phyloP scores from a whole-genome alignment of 495 filamentous ascomycete species.

The Daldinia childiae region DNA sequence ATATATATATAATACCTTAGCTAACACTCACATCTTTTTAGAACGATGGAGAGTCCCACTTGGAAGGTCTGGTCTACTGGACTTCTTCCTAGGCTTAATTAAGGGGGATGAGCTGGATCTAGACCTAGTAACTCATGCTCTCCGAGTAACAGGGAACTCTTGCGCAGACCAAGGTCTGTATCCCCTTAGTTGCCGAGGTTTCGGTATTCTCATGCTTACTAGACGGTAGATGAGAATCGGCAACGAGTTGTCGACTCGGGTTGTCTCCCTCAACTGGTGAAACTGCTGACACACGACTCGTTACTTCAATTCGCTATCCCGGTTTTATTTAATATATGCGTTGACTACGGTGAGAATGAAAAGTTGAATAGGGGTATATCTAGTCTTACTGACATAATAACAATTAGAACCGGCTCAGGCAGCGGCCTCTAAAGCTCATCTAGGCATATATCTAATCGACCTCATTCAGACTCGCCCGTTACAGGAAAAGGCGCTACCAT shows the following conservation, averaged over 20 bases:
- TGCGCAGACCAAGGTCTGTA: constrained; percentile 78
- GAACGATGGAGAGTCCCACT: constrained; percentile 70
- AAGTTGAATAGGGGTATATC: background rate
- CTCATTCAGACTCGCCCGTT: constrained; percentile 50
- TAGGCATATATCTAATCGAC: constrained; percentile 53
- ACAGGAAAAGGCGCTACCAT: constrained; percentile 33
- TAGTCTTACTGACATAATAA: constrained; percentile 34
- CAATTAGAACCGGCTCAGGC: constrained; percentile 62
- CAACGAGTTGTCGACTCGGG: constrained; percentile 69
- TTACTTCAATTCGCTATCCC: constrained; percentile 67
- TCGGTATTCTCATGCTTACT: background rate
- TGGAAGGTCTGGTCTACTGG: constrained; percentile 73
- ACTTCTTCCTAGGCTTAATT: constrained; percentile 69
- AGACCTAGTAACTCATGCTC: constrained; percentile 59
- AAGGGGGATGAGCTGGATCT: constrained; percentile 48
- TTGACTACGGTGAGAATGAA: constrained; percentile 71
- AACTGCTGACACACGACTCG: constrained; percentile 60
- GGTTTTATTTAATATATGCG: constrained; percentile 77
- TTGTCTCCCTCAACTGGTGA: constrained; percentile 65
- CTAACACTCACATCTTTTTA: constrained; percentile 39
- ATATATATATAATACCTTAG: background rate
- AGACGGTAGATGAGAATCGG: constrained; percentile 72
- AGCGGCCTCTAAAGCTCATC: constrained; percentile 55
- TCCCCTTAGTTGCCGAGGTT: background rate
- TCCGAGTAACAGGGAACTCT: constrained; percentile 80